These are phyloP conservation scores for Cordyceps fumosorosea DNA, from an alignment of 2,329 filamentous ascomycete species.

Conservation along the genomic window DNA sequence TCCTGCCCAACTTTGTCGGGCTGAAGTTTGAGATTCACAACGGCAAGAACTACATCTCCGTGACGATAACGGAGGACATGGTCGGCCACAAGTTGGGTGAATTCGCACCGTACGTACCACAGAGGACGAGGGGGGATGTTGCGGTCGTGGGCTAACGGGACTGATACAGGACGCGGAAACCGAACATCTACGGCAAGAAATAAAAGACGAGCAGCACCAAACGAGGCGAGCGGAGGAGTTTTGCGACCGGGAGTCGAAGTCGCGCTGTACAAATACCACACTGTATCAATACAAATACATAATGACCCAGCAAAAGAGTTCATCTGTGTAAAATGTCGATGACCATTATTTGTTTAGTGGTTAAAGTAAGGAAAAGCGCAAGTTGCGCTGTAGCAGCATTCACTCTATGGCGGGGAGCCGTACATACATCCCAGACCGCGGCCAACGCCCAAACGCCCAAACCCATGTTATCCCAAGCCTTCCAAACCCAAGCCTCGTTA, in stretches of 20 bases:
- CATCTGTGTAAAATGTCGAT: not conserved
- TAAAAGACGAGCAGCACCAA: not conserved
- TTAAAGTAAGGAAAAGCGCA: not conserved
- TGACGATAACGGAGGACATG: constrained; percentile 89
- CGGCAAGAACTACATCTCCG: constrained; percentile 77
- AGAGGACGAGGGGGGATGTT: not conserved
- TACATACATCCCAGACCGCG: not conserved
- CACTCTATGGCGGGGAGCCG: not conserved
- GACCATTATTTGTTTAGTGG: not conserved
- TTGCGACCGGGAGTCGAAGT: constrained; percentile 4
- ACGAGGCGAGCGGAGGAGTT: not conserved
- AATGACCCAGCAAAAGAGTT: constrained; percentile 5
- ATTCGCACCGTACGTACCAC: constrained; percentile 68
- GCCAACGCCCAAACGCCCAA: constrained; percentile 17
- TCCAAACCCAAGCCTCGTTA: not conserved
- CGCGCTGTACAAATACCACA: constrained; percentile 23
- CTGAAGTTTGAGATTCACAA: constrained; percentile 88
- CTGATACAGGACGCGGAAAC: constrained; percentile 46
- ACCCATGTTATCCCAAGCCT: constrained; percentile 4
- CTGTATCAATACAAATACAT: constrained; percentile 23
- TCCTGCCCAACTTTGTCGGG: constrained; percentile 87
- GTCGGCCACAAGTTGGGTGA: constrained; percentile 92
- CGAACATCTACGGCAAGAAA: constrained; percentile 42
- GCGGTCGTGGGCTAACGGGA: not conserved
- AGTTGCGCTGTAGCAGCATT: not conserved